Evolutionary conservation across 225 moss, liverwort and hornwort genomes (phyloP).

Genomic region (Straminergon stramineum): DNA sequence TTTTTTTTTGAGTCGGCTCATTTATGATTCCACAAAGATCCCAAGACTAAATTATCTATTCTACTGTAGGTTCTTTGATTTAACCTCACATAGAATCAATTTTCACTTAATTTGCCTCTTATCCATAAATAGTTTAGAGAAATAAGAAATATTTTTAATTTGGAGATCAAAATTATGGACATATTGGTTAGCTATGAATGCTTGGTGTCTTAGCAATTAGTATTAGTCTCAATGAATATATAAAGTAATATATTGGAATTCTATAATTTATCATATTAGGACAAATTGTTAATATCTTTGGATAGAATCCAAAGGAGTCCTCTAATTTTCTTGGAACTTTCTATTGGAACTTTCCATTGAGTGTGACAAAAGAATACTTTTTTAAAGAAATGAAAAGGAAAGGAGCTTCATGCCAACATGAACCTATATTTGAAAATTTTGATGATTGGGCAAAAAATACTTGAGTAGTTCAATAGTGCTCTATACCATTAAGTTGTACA

Average conservation of each 20-base stretch:
- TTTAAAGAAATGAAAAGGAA: background rate
- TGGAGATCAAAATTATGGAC: background rate
- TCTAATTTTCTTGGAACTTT: background rate
- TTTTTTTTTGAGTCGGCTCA: rapidly evolving
- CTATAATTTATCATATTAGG: background rate
- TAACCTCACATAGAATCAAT: background rate
- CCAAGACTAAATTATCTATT: background rate
- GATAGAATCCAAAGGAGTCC: no score
- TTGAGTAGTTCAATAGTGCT: background rate
- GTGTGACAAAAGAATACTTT: background rate
- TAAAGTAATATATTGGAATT: background rate
- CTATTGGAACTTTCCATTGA: background rate
- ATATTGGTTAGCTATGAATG: background rate
- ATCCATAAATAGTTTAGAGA: background rate
- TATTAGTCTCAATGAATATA: background rate
- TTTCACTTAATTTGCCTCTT: background rate
- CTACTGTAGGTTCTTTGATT: rapidly evolving
- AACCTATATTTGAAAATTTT: background rate
- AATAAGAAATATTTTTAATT: background rate
- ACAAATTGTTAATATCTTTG: background rate
- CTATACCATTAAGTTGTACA: background rate
- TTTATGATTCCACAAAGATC: background rate
- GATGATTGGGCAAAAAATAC: rapidly evolving
- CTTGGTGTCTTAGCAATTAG: background rate
- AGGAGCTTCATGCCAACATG: background rate